phyloP scores from a whole-genome alignment of 2,329 filamentous ascomycete species.

The Scedosporium boydii region DNA sequence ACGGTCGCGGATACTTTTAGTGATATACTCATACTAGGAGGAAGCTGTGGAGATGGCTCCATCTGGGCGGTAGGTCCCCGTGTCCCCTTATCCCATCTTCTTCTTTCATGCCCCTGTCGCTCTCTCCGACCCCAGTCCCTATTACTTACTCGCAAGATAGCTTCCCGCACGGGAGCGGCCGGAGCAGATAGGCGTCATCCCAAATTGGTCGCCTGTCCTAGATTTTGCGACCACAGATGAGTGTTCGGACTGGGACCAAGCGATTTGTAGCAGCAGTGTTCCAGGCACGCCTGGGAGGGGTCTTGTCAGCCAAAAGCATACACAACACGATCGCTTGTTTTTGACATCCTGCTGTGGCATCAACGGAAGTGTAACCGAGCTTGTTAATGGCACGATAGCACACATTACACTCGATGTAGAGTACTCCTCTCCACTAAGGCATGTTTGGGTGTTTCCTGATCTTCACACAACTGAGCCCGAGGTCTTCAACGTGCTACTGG shows the following conservation, averaged over 20 bases:
- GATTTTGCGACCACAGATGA: slow-evolving; percentile 41
- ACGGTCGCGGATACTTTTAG: slow-evolving; percentile 57
- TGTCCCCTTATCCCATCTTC: background rate
- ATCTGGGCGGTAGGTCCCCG: slow-evolving; percentile 58
- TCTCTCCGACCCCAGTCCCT: background rate
- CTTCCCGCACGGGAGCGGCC: slow-evolving; percentile 44
- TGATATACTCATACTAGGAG: slow-evolving; percentile 73
- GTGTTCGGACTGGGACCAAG: slow-evolving; percentile 21
- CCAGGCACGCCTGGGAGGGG: slow-evolving; percentile 15
- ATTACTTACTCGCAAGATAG: slow-evolving; percentile 19
- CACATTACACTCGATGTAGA: slow-evolving; percentile 51
- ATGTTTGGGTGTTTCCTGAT: slow-evolving; percentile 41
- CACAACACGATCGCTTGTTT: slow-evolving; percentile 48
- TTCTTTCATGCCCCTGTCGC: background rate
- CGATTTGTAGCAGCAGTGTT: slow-evolving; percentile 11
- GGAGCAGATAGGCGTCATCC: slow-evolving; percentile 37
- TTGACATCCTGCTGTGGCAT: slow-evolving; percentile 55
- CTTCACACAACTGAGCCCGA: background rate
- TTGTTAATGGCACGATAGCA: slow-evolving; percentile 61
- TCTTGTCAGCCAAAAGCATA: slow-evolving; percentile 15
- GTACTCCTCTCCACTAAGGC: slow-evolving; percentile 35
- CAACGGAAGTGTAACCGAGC: slow-evolving; percentile 56
- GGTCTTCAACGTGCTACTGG: slow-evolving; percentile 29
- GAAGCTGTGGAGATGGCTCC: slow-evolving; percentile 67
- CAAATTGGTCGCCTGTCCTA: slow-evolving; percentile 53